These are phyloP conservation scores for Penicillium sp. DNA, from an alignment of 2,329 filamentous ascomycete species.

Conservation along the genomic window DNA sequence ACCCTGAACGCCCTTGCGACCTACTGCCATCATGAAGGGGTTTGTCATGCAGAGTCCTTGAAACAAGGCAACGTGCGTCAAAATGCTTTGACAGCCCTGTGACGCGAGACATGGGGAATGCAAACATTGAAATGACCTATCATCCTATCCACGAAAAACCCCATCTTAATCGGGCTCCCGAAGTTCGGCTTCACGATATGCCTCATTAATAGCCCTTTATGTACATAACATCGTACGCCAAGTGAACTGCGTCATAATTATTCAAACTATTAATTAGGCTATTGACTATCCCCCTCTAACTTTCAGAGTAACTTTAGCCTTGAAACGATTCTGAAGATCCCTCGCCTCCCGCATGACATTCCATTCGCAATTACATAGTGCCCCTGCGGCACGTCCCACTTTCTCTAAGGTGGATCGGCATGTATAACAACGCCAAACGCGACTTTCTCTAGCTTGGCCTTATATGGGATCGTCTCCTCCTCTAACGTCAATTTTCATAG, in stretches of 20 bases:
- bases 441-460: not conserved
- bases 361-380: constrained; percentile 3
- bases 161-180: not conserved
- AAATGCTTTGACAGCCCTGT: constrained; percentile 15
- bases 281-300: not conserved
- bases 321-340: constrained; percentile 5
- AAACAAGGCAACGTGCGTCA: constrained; percentile 4
- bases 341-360: constrained; percentile 23
- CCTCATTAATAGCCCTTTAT: not conserved
- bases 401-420: constrained; percentile 18
- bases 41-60: constrained; percentile 12
- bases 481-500: not conserved
- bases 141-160: not conserved
- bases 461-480: constrained; percentile 7
- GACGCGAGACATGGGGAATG: constrained; percentile 23
- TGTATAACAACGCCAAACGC: constrained; percentile 16
- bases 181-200: not conserved
- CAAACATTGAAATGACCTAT: not conserved
- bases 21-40: constrained; percentile 16
- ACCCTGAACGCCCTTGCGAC: not conserved
- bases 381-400: constrained; percentile 25
- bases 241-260: not conserved
- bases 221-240: not conserved
- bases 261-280: not conserved
- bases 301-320: not conserved